A percentile compares a stretch with the other conserved stretches of the same genome.
Evolutionary conservation across 257 asterid genomes (phyloP).

Genomic region (Cruciata laevipes): DNA sequence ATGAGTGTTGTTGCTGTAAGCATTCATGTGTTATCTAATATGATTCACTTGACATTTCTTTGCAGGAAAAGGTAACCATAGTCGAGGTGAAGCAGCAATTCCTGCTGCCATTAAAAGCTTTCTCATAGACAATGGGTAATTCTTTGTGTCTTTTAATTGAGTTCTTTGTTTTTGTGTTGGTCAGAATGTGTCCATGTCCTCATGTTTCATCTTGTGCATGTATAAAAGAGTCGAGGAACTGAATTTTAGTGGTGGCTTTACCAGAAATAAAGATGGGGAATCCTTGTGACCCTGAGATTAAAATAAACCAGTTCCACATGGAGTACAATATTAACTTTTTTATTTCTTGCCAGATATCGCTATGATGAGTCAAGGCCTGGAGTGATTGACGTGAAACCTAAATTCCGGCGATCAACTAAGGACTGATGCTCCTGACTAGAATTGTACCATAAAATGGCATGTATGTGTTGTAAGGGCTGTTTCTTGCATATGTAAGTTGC

Average conservation of each 20-base stretch:
- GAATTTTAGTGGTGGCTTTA: background rate
- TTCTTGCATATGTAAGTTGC: background rate
- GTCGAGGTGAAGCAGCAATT: slow-evolving; percentile 73
- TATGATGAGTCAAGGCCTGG: slow-evolving; percentile 73
- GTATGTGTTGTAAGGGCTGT: background rate
- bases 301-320: background rate
- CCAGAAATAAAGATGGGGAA: background rate
- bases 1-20: background rate
- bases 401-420: slow-evolving; percentile 30
- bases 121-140: slow-evolving; percentile 56
- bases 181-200: background rate
- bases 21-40: background rate
- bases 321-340: background rate
- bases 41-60: slow-evolving; percentile 4
- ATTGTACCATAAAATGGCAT: background rate
- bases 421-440: background rate
- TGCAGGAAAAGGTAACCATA: slow-evolving; percentile 82
- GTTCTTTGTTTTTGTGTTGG: background rate
- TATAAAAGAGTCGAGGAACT: background rate
- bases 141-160: background rate
- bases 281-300: background rate
- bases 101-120: slow-evolving; percentile 70
- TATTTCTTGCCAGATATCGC: slow-evolving; percentile 43
- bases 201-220: background rate
- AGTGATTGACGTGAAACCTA: slow-evolving; percentile 48